Evolutionary conservation across 2,329 filamentous ascomycete species (phyloP).

Genomic region (Colletotrichum kahawae): DNA sequence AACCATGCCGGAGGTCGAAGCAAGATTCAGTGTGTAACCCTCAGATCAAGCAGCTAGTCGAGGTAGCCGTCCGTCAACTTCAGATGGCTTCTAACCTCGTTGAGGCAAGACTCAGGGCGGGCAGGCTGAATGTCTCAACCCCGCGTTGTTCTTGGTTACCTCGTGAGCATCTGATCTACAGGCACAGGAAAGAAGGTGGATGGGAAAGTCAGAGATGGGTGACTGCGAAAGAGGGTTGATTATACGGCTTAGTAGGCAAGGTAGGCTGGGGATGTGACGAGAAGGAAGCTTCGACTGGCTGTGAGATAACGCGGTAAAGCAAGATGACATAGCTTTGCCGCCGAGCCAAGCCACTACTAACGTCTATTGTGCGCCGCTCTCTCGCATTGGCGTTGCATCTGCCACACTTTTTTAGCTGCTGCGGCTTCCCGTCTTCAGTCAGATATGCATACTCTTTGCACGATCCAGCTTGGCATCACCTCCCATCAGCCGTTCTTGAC

Average conservation of each 20-base stretch:
- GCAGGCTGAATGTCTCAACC: not conserved
- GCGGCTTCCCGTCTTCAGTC: slow-evolving; percentile 12
- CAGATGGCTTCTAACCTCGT: not conserved
- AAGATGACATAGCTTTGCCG: slow-evolving; percentile 1
- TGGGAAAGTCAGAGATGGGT: not conserved
- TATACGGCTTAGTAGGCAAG: not conserved
- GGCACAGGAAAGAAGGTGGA: not conserved
- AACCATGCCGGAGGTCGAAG: not conserved
- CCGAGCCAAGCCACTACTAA: not conserved
- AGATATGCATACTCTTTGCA: not conserved
- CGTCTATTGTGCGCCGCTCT: not conserved
- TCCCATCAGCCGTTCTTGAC: not conserved
- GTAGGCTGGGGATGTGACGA: not conserved
- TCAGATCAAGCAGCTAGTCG: not conserved
- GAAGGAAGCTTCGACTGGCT: not conserved
- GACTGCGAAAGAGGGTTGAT: not conserved
- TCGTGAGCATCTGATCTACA: not conserved
- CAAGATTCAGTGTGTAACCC: not conserved
- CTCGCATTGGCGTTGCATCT: not conserved
- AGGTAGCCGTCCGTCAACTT: not conserved
- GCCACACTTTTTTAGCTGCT: not conserved
- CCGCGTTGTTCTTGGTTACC: not conserved
- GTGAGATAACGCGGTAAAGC: not conserved
- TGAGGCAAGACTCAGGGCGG: not conserved
- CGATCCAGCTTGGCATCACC: not conserved